phyloP scores from a whole-genome alignment of 805 yeast genomes.

The Yarrowia osloensis region DNA sequence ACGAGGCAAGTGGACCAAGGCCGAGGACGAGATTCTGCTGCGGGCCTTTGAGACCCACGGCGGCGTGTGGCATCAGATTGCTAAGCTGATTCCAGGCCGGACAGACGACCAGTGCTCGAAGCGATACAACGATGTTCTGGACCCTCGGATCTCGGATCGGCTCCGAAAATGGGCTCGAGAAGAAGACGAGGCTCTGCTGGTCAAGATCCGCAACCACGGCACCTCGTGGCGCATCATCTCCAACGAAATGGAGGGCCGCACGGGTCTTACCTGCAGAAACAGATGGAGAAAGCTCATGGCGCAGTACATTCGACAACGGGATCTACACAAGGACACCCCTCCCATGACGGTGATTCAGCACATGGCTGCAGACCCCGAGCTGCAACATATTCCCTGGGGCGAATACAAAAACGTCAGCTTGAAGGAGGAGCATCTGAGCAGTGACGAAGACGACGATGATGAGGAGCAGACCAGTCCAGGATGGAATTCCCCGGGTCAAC shows the following conservation, averaged over 20 bases:
- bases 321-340: constrained; percentile 14
- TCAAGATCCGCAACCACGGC: constrained; percentile 68
- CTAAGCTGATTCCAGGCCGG: constrained; percentile 73
- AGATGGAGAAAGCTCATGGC: constrained; percentile 82
- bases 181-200: constrained; percentile 73
- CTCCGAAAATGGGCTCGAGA: constrained; percentile 75
- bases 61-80: constrained; percentile 82
- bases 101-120: constrained; percentile 96
- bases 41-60: constrained; percentile 70
- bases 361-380: constrained; percentile 12
- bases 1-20: constrained; percentile 84
- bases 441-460: constrained; percentile 17
- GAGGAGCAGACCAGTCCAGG: constrained; percentile 23
- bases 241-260: constrained; percentile 69
- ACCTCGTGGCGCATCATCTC: constrained; percentile 89
- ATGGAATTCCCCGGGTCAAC: constrained; percentile 5
- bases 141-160: constrained; percentile 76
- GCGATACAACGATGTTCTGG: constrained; percentile 82
- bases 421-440: constrained; percentile 17
- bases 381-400: constrained; percentile 16
- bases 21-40: constrained; percentile 69
- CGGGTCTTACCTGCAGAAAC: constrained; percentile 86
- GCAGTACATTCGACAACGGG: constrained; percentile 43
- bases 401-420: constrained; percentile 16
- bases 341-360: constrained; percentile 27